Evolutionary conservation across 1,139 yeast genomes (phyloP).

Genomic region (Trichomonascaceae sp.): DNA sequence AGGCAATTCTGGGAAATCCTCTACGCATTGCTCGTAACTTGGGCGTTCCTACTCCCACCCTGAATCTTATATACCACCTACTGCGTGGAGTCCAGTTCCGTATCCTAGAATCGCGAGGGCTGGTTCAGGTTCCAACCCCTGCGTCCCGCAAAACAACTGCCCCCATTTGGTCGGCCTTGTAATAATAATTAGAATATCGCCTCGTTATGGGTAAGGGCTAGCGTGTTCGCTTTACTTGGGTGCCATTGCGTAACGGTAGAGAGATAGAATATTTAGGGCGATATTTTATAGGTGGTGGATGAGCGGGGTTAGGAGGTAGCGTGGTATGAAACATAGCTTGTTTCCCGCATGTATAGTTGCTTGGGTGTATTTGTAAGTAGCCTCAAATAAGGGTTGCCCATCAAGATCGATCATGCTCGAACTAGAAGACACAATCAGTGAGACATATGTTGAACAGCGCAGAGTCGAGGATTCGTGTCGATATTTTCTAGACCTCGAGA

Average conservation of each 20-base stretch:
- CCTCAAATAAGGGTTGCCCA: too few relatives aligned
- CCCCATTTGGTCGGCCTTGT: conserved; percentile 24
- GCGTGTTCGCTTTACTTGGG: conserved; percentile 2
- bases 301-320: too few relatives aligned
- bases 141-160: conserved; percentile 14
- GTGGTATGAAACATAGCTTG: too few relatives aligned
- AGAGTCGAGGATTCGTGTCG: neutral
- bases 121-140: conserved; percentile 31
- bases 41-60: conserved; percentile 44
- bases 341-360: too few relatives aligned
- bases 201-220: conserved; percentile 4
- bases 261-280: neutral
- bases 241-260: neutral
- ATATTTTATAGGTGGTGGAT: too few relatives aligned
- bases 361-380: too few relatives aligned
- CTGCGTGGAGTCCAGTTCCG: conserved; percentile 48
- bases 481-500: neutral
- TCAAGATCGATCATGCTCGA: too few relatives aligned
- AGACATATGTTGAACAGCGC: neutral
- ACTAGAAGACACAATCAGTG: neutral
- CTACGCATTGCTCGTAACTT: conserved; percentile 43
- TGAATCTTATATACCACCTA: conserved; percentile 43
- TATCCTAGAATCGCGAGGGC: conserved; percentile 40
- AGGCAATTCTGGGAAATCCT: conserved; percentile 62
- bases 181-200: conserved; percentile 6